Percentiles rank a stretch among this genome's conserved stretches.
These are phyloP conservation scores for Beauveria scarabaeidicola DNA, from an alignment of 2,329 filamentous ascomycete species.

Conservation along the genomic window DNA sequence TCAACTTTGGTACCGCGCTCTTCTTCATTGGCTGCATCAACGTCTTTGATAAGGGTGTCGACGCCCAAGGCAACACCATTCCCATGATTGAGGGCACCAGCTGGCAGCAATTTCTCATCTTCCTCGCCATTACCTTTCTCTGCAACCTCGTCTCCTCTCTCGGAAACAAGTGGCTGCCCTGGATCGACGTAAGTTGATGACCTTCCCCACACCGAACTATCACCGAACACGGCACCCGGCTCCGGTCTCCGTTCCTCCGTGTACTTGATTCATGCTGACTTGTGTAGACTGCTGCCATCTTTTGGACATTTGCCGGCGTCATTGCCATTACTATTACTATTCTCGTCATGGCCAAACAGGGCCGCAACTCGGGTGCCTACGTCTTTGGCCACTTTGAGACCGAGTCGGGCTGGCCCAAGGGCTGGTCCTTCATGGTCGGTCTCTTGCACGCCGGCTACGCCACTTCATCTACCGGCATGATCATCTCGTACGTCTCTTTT, in stretches of 20 bases:
- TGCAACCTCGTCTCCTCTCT: slow-evolving; percentile 59
- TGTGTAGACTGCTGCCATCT: slow-evolving; percentile 57
- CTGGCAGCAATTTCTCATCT: slow-evolving; percentile 65
- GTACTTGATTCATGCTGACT: not conserved
- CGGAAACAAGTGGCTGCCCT: slow-evolving; percentile 58
- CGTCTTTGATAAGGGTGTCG: slow-evolving; percentile 40
- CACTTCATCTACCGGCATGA: slow-evolving; percentile 71
- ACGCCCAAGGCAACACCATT: slow-evolving; percentile 32
- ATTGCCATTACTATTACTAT: slow-evolving; percentile 55
- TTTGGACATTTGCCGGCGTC: slow-evolving; percentile 66
- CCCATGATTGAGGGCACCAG: slow-evolving; percentile 37
- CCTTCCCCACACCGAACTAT: not conserved
- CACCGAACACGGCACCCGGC: slow-evolving; percentile 3
- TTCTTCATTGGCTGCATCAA: slow-evolving; percentile 49
- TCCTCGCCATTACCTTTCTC: slow-evolving; percentile 57
- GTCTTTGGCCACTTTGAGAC: slow-evolving; percentile 63
- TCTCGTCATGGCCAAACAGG: slow-evolving; percentile 59
- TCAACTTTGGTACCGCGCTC: slow-evolving; percentile 71
- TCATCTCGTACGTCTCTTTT: slow-evolving; percentile 54
- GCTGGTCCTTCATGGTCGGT: slow-evolving; percentile 68
- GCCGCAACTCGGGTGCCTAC: slow-evolving; percentile 52
- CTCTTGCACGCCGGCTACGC: slow-evolving; percentile 65
- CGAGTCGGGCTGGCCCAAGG: slow-evolving; percentile 59
- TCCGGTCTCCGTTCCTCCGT: not conserved
- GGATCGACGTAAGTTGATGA: slow-evolving; percentile 53